Conservation (phyloP, 2,329 filamentous ascomycete genomes). For the Beauveria sp. region DNA sequence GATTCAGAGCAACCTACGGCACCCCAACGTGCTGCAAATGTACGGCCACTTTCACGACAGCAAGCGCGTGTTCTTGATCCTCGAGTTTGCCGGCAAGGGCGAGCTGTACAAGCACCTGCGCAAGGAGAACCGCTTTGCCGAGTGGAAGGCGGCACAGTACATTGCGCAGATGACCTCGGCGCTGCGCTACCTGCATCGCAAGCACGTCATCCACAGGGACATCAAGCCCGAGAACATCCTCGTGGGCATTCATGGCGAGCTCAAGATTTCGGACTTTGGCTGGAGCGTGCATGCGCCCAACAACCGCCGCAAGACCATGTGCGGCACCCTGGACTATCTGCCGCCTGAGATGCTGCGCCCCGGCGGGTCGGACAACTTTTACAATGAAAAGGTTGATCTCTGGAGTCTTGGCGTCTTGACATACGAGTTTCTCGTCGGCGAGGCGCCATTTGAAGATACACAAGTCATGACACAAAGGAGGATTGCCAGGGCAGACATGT, state of each 20-base stretch:
- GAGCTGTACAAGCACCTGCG: slow-evolving; percentile 84
- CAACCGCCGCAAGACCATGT: slow-evolving; percentile 89
- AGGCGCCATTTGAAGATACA: slow-evolving; percentile 95
- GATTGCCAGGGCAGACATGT: slow-evolving; percentile 86
- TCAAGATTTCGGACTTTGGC: slow-evolving; percentile 97
- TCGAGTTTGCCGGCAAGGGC: slow-evolving; percentile 79
- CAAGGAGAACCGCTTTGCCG: slow-evolving; percentile 70
- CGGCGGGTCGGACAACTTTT: slow-evolving; percentile 74
- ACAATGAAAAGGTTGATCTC: slow-evolving; percentile 90
- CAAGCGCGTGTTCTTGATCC: slow-evolving; percentile 79
- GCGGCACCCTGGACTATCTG: slow-evolving; percentile 93
- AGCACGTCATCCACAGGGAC: slow-evolving; percentile 94
- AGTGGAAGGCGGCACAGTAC: slow-evolving; percentile 81
- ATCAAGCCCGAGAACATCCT: slow-evolving; percentile 98
- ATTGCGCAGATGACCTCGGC: slow-evolving; percentile 88
- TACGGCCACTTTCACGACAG: slow-evolving; percentile 86
- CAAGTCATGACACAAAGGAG: slow-evolving; percentile 88
- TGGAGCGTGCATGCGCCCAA: slow-evolving; percentile 98
- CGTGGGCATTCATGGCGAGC: slow-evolving; percentile 91
- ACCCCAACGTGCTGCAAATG: slow-evolving; percentile 76
- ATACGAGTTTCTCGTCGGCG: slow-evolving; percentile 92
- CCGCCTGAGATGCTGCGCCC: slow-evolving; percentile 95
- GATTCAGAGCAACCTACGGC: slow-evolving; percentile 79
- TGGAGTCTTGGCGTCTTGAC: slow-evolving; percentile 94
- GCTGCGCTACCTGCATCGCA: slow-evolving; percentile 84